Percentiles rank a stretch among this genome's conserved stretches.
These are phyloP conservation scores for Gossypium turneri DNA, from an alignment of 345 rosid genomes.

Conservation along the genomic window DNA sequence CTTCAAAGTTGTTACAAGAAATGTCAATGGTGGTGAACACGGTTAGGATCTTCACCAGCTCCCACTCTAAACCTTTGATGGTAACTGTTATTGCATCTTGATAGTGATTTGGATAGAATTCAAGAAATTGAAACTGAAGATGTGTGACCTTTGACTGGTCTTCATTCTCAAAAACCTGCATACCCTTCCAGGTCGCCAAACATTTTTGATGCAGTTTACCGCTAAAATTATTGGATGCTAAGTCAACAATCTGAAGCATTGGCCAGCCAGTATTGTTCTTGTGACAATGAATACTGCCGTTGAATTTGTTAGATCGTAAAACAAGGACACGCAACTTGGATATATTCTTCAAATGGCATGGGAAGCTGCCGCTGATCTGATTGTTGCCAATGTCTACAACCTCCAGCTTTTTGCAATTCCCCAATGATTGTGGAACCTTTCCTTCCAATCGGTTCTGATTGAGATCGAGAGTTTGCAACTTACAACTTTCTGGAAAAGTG, in stretches of 20 bases:
- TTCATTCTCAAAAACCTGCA: not conserved
- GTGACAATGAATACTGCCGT: conserved; percentile 16
- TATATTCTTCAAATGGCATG: conserved; percentile 30
- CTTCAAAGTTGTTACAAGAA: conserved; percentile 1
- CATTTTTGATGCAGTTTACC: not conserved
- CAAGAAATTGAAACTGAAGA: not conserved
- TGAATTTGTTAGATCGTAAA: conserved; percentile 30
- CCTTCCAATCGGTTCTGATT: conserved; percentile 33
- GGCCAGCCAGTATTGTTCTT: not conserved
- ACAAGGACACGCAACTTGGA: conserved; percentile 37
- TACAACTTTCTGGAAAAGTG: conserved; percentile 14
- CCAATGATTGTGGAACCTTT: conserved; percentile 27
- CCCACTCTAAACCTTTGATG: conserved; percentile 1
- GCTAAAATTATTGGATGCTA: not conserved
- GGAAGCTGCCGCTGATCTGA: conserved; percentile 28
- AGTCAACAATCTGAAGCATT: not conserved
- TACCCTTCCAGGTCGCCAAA: not conserved
- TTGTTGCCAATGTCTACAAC: conserved; percentile 40
- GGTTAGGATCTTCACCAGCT: not conserved
- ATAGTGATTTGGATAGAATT: not conserved
- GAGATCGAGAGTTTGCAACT: conserved; percentile 35
- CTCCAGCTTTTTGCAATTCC: conserved; percentile 29
- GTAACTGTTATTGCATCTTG: conserved; percentile 6
- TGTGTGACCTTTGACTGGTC: not conserved
- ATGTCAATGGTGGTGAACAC: conserved; percentile 6